phyloP scores from a whole-genome alignment of 2,329 filamentous ascomycete species.

The Didymellaceae sp. region DNA sequence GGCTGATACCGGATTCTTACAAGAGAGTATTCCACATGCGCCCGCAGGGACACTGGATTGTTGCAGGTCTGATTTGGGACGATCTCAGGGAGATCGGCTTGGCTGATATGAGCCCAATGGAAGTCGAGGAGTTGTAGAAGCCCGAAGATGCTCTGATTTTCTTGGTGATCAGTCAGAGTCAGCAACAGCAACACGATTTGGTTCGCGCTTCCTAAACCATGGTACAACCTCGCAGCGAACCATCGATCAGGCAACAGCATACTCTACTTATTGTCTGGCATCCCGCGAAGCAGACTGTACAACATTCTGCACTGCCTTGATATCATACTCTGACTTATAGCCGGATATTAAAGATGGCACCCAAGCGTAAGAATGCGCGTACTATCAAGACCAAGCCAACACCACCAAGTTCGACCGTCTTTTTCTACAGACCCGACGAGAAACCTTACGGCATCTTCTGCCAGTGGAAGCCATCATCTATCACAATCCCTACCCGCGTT shows the following conservation, averaged over 20 bases:
- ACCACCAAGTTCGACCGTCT: conserved; percentile 7
- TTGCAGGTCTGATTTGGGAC: conserved; percentile 32
- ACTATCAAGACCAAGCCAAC: not conserved
- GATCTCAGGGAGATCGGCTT: conserved; percentile 16
- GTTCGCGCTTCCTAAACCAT: not conserved
- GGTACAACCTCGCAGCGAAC: no score
- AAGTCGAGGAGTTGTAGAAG: conserved; percentile 14
- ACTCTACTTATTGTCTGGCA: no score
- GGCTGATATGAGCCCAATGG: not conserved
- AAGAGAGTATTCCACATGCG: conserved; percentile 42
- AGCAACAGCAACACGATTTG: not conserved
- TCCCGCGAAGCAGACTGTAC: no score
- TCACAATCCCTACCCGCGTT: conserved; percentile 45
- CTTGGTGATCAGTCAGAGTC: no score
- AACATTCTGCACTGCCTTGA: no score
- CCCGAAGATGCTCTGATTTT: no score
- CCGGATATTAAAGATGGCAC: not conserved
- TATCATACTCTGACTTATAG: no score
- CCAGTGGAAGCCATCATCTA: conserved; percentile 60
- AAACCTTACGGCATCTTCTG: conserved; percentile 56
- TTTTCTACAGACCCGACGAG: conserved; percentile 44
- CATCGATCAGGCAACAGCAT: no score
- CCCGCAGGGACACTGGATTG: conserved; percentile 31
- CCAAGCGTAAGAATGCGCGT: not conserved
- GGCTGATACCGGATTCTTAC: conserved; percentile 40